Evolutionary conservation across 2,329 filamentous ascomycete genomes (phyloP).

Genomic region (Zymoseptoria pseudotritici): DNA sequence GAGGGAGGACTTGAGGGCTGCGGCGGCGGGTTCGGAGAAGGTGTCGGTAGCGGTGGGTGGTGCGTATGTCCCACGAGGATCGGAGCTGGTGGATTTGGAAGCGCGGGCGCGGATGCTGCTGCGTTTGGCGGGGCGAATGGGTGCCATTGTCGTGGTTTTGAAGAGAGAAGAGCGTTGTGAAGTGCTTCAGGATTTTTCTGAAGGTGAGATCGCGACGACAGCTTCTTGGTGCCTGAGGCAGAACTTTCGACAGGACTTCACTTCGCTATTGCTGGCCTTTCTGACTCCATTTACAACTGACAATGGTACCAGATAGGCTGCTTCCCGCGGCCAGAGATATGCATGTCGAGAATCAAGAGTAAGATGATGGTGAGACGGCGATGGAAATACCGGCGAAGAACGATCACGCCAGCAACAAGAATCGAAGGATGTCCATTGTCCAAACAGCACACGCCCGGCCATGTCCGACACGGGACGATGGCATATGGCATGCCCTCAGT

Average conservation of each 20-base stretch:
- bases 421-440: no score
- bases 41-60: slow-evolving; percentile 8
- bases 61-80: slow-evolving; percentile 20
- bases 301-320: not conserved
- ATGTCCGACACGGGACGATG: no score
- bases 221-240: not conserved
- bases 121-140: slow-evolving; percentile 8
- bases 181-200: not conserved
- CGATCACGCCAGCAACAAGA: no score
- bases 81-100: slow-evolving; percentile 6
- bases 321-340: no score
- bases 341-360: no score
- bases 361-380: no score
- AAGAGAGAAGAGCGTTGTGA: not conserved
- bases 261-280: not conserved
- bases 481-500: no score
- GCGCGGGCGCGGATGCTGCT: slow-evolving; percentile 10
- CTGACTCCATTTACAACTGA: not conserved
- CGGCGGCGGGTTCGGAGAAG: slow-evolving; percentile 1
- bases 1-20: slow-evolving; percentile 4
- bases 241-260: not conserved
- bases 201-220: not conserved
- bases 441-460: no score
- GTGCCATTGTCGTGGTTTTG: slow-evolving; percentile 8
- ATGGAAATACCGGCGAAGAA: no score